Evolutionary conservation across 139 green algal species (phyloP), one percentile per base, ranked within the genome.

Genomic region (Chlorella ohadii): DNA sequence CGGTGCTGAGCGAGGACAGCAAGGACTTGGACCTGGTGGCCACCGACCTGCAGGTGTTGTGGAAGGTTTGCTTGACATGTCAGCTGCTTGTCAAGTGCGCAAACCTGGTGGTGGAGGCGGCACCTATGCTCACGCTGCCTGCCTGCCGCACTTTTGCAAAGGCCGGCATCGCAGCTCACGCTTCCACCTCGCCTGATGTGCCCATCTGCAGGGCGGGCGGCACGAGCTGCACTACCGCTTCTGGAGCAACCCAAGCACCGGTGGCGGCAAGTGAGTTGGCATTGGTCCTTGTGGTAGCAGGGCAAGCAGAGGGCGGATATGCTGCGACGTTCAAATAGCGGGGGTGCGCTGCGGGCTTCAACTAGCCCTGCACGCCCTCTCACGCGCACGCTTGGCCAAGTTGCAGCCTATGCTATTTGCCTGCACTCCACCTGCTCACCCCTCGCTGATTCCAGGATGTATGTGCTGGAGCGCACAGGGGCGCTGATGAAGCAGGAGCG

Each of bases 231-330:
- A 28, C 36, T 73, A 36, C 38, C 56, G 36, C 27, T 72, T 57
- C 76, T 82, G 76, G 76, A 17, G 56, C 76, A 82, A 82, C 76
- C 34, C 20, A 13, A 47, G 27, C 51, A 70, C 23, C 34, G 34
- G 55, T 28, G 72, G 44, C 13, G 59, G 74, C 28, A n/a, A 33
- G 55, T 25, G 12, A 51, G 44, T 16, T 9, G 44, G 44, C 44
- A 51, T 51, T n/a, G n/a, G n/a, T n/a, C n/a, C n/a, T n/a, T 0
- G 73, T 17, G 1, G 33, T 16, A 38, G 63, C 63, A n/a, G 28
- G 25, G 63, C 63, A 38, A 17, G n/a, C n/a, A n/a, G n/a, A n/a
- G n/a, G n/a, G n/a, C n/a, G n/a, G n/a, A n/a, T n/a, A n/a, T n/a
- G n/a, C n/a, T n/a, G n/a, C n/a, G n/a, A n/a, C n/a, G n/a, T n/a